Conservation (phyloP, 371 early-diverging fungal species). For the Paraphysoderma sedebokerense region DNA sequence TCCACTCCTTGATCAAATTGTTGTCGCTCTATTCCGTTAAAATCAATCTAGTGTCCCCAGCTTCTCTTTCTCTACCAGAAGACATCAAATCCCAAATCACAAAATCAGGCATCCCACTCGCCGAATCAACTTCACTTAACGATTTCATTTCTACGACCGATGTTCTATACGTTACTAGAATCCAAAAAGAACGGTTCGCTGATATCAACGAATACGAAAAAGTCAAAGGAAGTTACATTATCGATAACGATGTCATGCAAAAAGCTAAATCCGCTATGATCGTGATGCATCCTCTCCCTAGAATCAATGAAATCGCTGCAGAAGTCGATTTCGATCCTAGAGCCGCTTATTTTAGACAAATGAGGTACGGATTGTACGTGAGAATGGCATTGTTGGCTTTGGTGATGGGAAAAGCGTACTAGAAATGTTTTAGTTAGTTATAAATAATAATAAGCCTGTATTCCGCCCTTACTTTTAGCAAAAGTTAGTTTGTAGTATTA, state of each 20-base stretch:
- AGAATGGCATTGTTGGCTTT: conserved; percentile 90
- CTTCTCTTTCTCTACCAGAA: conserved; percentile 66
- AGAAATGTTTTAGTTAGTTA: too few relatives aligned
- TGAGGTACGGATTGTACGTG: conserved; percentile 91
- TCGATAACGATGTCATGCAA: conserved; percentile 67
- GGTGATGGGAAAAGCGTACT: conserved; percentile 26
- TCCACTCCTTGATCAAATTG: conserved; percentile 83
- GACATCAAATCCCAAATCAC: conserved; percentile 58
- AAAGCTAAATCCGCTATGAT: conserved; percentile 89
- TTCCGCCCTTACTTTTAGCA: too few relatives aligned
- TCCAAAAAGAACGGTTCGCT: conserved; percentile 88
- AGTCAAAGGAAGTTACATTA: conserved; percentile 57
- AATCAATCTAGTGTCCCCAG: conserved; percentile 80
- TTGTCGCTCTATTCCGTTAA: conserved; percentile 77
- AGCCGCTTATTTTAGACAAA: conserved; percentile 94
- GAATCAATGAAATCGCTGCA: conserved; percentile 85
- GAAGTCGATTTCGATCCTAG: conserved; percentile 94
- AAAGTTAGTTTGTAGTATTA: too few relatives aligned
- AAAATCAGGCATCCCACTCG: conserved; percentile 44
- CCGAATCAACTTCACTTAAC: conserved; percentile 50
- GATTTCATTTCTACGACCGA: conserved; percentile 72
- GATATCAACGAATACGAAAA: conserved; percentile 56
- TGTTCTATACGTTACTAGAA: conserved; percentile 91
- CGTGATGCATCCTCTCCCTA: conserved; percentile 93
- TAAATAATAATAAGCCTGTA: too few relatives aligned